A percentile compares a stretch with the other conserved stretches of the same genome.
phyloP scores from a whole-genome alignment of 768 basidiomycete genomes.

The Naganishia vaughanmartiniae region DNA sequence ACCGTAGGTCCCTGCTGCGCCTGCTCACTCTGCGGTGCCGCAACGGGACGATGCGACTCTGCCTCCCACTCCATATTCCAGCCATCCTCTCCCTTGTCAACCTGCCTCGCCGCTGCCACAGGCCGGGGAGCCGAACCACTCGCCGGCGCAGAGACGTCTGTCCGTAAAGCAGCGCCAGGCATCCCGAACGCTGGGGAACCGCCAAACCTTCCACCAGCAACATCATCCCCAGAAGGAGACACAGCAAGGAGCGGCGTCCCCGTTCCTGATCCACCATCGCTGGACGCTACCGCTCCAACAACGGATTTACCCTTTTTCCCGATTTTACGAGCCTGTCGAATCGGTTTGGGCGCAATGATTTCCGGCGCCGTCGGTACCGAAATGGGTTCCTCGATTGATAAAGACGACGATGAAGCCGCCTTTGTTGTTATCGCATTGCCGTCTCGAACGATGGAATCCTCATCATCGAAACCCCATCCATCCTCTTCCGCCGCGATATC shows the following conservation, averaged over 20 bases:
- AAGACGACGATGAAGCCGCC: not conserved
- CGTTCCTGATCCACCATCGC: not conserved
- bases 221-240: not conserved
- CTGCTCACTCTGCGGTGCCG: not conserved
- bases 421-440: not conserved
- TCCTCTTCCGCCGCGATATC: slow-evolving; percentile 8
- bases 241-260: not conserved
- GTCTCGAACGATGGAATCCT: slow-evolving; percentile 1
- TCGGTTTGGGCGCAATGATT: slow-evolving; percentile 27
- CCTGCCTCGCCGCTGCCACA: not conserved
- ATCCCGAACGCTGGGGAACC: not conserved
- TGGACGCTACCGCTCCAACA: not conserved
- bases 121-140: not conserved
- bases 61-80: slow-evolving; percentile 23
- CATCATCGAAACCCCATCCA: slow-evolving; percentile 32
- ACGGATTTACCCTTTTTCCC: slow-evolving; percentile 27
- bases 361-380: not conserved
- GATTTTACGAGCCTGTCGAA: slow-evolving; percentile 30
- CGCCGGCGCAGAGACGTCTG: not conserved
- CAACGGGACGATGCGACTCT: not conserved
- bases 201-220: not conserved
- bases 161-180: not conserved
- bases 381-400: no score
- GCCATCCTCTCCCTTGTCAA: not conserved
- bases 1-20: not conserved